Evolutionary conservation across 139 green algal genomes (phyloP), one percentile per base, ranked within the genome.

Genomic region (Chlamydomonas incerta): DNA sequence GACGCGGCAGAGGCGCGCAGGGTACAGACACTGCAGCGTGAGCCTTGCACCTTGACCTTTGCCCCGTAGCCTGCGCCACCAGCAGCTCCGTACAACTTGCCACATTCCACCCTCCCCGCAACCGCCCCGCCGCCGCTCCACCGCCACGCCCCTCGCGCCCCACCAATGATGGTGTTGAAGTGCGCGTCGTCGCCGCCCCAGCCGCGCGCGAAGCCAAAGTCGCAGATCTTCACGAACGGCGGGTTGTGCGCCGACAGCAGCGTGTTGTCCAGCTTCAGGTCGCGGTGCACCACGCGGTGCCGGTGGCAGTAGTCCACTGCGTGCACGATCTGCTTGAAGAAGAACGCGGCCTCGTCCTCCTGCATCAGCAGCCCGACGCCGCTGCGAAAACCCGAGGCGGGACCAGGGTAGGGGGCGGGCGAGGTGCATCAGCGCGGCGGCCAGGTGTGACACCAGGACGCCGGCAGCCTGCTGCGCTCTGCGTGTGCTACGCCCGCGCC

Each of bases 221-320:
- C 95, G 80, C 93, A 96, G 28, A 98, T 88, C 89, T 96, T 96
- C 58, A 97, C 88, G 58, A 92, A 86, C 0, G 93, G 94, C 31
- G 94, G 95, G 50, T 94, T 85, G 68, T 89, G 55, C 60, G 89
- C 89, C 68, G 93, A 91, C 65, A 98, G 93, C 75, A 98, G 92
- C n/a, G 96, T 98, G 93, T 98, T 98, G 91, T 98, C 96, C 69
- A 98, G 93, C 60, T 83, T 83, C 29, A 83, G 77, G 69, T 92
- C 89, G 18, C 89, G 89, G 77, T 92, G 89, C 34, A 87, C 89
- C 34, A 92, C 88, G 37, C 88, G 69, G 69, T 87, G 72, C 57
- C 80, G 85, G 82, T 98, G 96, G 92, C 96, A 98, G 92, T 97
- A 98, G 62, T 97, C 95, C n/a, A 98, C 95, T 0, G 96, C 95